phyloP scores from a whole-genome alignment of 441 rosid species.

The Oxalis stricta region DNA sequence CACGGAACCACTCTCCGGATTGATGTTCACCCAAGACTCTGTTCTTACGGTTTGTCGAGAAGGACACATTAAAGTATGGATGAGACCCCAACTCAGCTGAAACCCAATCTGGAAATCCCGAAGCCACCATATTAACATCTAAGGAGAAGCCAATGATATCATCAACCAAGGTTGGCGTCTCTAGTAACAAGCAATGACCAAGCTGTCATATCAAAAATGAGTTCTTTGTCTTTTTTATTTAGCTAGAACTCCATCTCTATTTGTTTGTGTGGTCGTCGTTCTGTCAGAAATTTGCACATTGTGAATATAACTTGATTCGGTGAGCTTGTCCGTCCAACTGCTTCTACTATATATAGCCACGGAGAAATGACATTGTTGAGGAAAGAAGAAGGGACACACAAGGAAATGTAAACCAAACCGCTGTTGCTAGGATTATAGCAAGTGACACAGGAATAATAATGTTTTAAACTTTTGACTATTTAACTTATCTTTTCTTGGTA shows the following conservation, averaged over 20 bases:
- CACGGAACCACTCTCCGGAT: conserved; percentile 79
- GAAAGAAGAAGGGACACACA: conserved; percentile 21
- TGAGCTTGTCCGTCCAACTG: conserved; percentile 21
- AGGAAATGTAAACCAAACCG: conserved; percentile 35
- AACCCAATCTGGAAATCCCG: conserved; percentile 37
- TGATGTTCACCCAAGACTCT: conserved; percentile 77
- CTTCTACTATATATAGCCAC: conserved; percentile 29
- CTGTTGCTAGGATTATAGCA: conserved; percentile 19
- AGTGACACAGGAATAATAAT: conserved; percentile 25
- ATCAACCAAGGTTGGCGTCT: conserved; percentile 36
- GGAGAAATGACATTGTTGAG: conserved; percentile 25
- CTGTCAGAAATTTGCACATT: conserved; percentile 11
- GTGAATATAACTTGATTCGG: conserved; percentile 13
- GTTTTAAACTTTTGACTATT: no score
- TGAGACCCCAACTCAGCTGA: conserved; percentile 57
- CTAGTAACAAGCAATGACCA: conserved; percentile 52
- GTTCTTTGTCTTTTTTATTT: conserved; percentile 9
- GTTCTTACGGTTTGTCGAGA: conserved; percentile 77
- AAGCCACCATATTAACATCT: conserved; percentile 37
- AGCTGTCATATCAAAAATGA: conserved; percentile 5
- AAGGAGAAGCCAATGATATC: conserved; percentile 53
- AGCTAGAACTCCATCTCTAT: conserved; percentile 17
- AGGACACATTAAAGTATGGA: conserved; percentile 91
- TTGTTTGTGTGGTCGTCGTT: conserved; percentile 21
- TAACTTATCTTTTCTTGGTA: no score